These are phyloP conservation scores for Epicoccum nigrum DNA, from an alignment of 2,329 filamentous ascomycete species.

Conservation along the genomic window DNA sequence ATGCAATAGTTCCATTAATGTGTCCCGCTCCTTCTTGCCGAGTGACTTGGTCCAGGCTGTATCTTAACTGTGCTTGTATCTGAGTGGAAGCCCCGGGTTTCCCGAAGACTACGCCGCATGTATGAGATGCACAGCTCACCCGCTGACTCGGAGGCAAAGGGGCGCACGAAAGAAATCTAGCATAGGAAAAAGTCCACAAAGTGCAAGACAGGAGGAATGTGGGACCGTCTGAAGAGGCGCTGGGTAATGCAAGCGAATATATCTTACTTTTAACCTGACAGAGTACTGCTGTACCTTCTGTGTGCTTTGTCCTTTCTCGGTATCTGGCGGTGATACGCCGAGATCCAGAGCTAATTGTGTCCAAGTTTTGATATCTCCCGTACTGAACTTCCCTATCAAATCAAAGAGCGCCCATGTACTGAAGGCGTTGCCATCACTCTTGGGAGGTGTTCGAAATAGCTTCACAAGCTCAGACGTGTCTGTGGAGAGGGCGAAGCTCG, in stretches of 20 bases:
- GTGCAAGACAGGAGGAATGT: neutral
- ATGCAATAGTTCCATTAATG: neutral
- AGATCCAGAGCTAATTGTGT: conserved; percentile 83
- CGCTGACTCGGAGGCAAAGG: conserved; percentile 1
- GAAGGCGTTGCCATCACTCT: conserved; percentile 86
- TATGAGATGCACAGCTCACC: neutral
- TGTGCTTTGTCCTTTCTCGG: conserved; percentile 82
- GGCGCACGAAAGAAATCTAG: neutral
- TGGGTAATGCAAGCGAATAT: neutral
- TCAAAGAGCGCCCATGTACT: conserved; percentile 77
- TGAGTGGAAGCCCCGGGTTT: neutral
- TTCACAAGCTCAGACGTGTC: conserved; percentile 75
- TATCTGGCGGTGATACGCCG: conserved; percentile 84
- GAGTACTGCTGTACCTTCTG: conserved; percentile 97
- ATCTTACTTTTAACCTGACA: conserved; percentile 79
- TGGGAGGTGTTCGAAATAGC: conserved; percentile 79
- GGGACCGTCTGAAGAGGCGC: neutral
- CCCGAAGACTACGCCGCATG: neutral
- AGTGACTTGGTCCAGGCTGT: conserved; percentile 1
- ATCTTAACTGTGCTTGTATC: neutral
- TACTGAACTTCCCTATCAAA: conserved; percentile 77
- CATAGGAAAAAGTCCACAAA: neutral
- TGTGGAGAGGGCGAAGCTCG: conserved; percentile 71
- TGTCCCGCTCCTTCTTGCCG: neutral
- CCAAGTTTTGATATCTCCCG: conserved; percentile 90